phyloP scores from a whole-genome alignment of 2,329 filamentous ascomycete species.

The Botrytis elliptica region DNA sequence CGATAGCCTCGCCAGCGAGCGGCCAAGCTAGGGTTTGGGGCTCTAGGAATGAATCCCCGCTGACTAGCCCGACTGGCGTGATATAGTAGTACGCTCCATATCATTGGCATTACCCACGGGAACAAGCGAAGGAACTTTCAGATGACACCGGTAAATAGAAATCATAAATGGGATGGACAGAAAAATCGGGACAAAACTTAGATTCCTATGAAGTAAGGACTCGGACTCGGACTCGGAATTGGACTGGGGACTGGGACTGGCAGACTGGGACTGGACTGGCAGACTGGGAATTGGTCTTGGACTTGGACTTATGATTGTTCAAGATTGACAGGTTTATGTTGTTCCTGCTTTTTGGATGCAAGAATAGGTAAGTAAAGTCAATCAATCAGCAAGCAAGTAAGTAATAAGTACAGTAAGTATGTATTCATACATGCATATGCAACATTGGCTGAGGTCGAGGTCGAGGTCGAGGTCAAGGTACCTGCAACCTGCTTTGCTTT shows the following conservation, averaged over 20 bases:
- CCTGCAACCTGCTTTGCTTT: slow-evolving; percentile 15
- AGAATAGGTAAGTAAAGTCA: background rate
- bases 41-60: slow-evolving; percentile 18
- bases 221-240: background rate
- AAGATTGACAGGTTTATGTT: slow-evolving; percentile 5
- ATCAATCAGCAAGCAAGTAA: background rate
- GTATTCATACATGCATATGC: slow-evolving; percentile 19
- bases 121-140: slow-evolving; percentile 16
- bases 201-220: background rate
- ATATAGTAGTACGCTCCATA: background rate
- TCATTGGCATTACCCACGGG: slow-evolving; percentile 12
- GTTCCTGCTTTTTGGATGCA: slow-evolving; percentile 16
- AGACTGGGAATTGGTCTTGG: background rate
- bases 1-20: slow-evolving; percentile 1
- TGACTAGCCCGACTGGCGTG: slow-evolving; percentile 15
- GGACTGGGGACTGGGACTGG: background rate
- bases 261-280: background rate
- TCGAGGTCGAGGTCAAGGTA: slow-evolving; percentile 1
- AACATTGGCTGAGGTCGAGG: slow-evolving; percentile 3
- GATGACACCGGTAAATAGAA: slow-evolving; percentile 2
- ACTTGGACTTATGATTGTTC: background rate
- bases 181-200: slow-evolving; percentile 12
- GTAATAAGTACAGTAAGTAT: background rate
- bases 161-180: slow-evolving; percentile 20
- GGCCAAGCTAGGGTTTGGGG: slow-evolving; percentile 12